phyloP scores from a whole-genome alignment of 805 yeast species.

The Candida easanensis region DNA sequence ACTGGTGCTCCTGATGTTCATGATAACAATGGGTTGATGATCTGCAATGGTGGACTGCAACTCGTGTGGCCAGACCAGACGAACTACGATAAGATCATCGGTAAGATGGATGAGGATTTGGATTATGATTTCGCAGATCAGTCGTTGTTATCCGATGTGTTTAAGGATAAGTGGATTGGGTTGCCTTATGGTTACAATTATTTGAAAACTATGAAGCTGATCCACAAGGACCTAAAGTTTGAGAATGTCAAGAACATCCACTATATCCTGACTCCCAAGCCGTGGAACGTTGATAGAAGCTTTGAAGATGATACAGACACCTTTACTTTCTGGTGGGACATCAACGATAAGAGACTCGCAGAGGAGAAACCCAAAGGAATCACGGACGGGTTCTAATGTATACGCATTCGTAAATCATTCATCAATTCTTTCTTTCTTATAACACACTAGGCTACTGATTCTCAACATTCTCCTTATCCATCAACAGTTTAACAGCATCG shows the following conservation, averaged over 20 bases:
- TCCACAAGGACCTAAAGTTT: conserved; percentile 48
- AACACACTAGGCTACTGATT: too few species aligned
- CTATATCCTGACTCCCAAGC: conserved; percentile 57
- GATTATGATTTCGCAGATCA: conserved; percentile 59
- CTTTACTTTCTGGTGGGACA: conserved; percentile 49
- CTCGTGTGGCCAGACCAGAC: conserved; percentile 43
- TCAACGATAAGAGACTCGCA: conserved; percentile 36
- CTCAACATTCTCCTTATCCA: conserved; percentile 10
- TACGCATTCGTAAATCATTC: neutral
- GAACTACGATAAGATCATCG: conserved; percentile 38
- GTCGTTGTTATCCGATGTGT: conserved; percentile 52
- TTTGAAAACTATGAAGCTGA: conserved; percentile 45
- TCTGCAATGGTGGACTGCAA: conserved; percentile 60
- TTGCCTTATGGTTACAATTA: conserved; percentile 54
- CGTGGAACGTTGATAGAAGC: conserved; percentile 46
- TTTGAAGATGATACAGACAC: conserved; percentile 43
- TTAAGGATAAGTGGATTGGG: conserved; percentile 47
- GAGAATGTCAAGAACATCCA: conserved; percentile 52
- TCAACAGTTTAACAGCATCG: conserved; percentile 13
- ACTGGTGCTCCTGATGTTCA: conserved; percentile 40
- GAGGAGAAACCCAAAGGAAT: conserved; percentile 14
- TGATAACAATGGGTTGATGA: conserved; percentile 37
- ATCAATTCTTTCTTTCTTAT: neutral
- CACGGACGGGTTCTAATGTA: conserved; percentile 14
- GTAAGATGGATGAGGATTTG: conserved; percentile 37